Evolutionary conservation across 2,329 filamentous ascomycete genomes (phyloP).

Genomic region (Fusarium continuum): DNA sequence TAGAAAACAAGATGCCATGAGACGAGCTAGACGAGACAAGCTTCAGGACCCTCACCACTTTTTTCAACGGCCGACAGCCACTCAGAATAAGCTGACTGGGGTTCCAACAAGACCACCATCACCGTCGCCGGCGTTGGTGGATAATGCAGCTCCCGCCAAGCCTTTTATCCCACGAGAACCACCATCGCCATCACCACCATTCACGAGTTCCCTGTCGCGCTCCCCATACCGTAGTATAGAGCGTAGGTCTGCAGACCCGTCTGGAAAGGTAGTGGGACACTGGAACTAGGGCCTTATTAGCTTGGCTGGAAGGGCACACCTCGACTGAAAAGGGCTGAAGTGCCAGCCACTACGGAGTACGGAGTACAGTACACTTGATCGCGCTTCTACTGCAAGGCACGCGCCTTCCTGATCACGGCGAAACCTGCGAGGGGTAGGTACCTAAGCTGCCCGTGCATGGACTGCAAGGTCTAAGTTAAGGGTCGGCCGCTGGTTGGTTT

Average conservation of each 20-base stretch:
- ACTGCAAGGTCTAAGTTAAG: background rate
- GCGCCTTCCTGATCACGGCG: constrained; percentile 16
- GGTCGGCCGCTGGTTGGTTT: constrained; percentile 30
- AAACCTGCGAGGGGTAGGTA: constrained; percentile 27
- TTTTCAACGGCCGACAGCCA: background rate
- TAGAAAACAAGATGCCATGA: background rate
- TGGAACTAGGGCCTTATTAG: constrained; percentile 15
- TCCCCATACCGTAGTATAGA: background rate
- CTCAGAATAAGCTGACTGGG: background rate
- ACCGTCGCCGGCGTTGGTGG: background rate
- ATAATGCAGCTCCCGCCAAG: constrained; percentile 4
- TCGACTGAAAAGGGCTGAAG: constrained; percentile 24
- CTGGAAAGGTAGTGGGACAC: constrained; percentile 20
- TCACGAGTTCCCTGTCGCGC: too few species aligned
- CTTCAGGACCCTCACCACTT: background rate
- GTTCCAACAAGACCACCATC: background rate
- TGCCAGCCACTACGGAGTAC: constrained; percentile 22
- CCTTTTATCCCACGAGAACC: constrained; percentile 1
- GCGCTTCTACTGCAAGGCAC: constrained; percentile 38
- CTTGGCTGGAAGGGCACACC: constrained; percentile 18
- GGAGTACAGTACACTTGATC: constrained; percentile 11
- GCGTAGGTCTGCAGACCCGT: background rate
- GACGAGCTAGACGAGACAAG: constrained; percentile 2
- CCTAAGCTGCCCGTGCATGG: too few species aligned
- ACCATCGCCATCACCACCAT: background rate